A percentile compares a stretch with the other conserved stretches of the same genome.
These are phyloP conservation scores for Sporothrix pseudoabietina DNA, from an alignment of 2,329 filamentous ascomycete species.

Conservation along the genomic window DNA sequence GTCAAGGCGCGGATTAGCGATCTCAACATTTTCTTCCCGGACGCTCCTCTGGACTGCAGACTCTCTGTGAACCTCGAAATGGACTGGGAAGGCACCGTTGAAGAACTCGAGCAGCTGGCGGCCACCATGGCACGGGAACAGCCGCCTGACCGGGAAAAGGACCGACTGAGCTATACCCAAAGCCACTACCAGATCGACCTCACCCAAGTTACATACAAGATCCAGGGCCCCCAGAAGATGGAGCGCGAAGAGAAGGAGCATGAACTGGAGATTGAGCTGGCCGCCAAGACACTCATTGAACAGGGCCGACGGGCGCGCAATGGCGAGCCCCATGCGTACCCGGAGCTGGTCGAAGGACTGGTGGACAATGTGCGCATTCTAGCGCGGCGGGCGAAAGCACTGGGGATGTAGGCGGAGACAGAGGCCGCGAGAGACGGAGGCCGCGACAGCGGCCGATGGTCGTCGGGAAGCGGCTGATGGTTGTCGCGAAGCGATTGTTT, in stretches of 20 bases:
- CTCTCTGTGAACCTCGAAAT: constrained; percentile 96
- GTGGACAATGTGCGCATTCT: constrained; percentile 71
- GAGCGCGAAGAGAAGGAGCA: constrained; percentile 64
- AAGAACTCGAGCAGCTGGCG: constrained; percentile 53
- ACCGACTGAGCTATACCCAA: constrained; percentile 88
- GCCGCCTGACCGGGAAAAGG: constrained; percentile 72
- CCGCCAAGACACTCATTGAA: constrained; percentile 63
- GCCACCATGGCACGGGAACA: constrained; percentile 45
- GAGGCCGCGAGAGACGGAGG: background rate
- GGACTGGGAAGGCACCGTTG: constrained; percentile 71
- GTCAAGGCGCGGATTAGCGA: constrained; percentile 89
- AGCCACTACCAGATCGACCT: constrained; percentile 87
- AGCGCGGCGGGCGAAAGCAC: constrained; percentile 29
- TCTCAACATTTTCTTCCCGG: constrained; percentile 81
- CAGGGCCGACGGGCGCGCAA: constrained; percentile 62
- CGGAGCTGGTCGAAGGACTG: constrained; percentile 70
- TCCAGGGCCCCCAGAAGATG: constrained; percentile 42
- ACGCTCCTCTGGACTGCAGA: constrained; percentile 80
- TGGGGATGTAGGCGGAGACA: background rate
- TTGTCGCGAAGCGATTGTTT: no score
- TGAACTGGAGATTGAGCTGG: constrained; percentile 78
- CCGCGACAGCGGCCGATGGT: no score
- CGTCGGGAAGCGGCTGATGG: background rate
- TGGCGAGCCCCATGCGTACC: constrained; percentile 61
- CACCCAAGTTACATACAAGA: constrained; percentile 73